phyloP scores from a whole-genome alignment of 2,329 filamentous ascomycete species.

The Botrytis fragariae region DNA sequence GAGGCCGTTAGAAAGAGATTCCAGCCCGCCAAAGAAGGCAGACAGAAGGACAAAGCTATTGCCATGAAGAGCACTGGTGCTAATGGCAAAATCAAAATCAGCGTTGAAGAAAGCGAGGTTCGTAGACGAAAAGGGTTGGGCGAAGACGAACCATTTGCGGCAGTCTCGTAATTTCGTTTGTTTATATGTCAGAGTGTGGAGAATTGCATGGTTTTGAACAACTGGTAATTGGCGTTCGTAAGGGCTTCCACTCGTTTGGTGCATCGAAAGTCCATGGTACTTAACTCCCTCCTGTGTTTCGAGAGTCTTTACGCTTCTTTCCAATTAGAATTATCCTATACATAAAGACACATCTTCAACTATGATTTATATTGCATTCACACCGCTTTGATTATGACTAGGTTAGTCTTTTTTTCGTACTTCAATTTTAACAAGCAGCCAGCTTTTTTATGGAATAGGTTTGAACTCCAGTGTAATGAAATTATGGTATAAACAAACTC shows the following conservation, averaged over 20 bases:
- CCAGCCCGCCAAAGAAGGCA: constrained; percentile 47
- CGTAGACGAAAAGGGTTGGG: constrained; percentile 32
- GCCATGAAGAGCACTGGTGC: constrained; percentile 33
- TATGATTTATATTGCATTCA: neutral
- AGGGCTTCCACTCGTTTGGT: neutral
- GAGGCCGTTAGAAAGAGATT: constrained; percentile 75
- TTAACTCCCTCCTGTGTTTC: neutral
- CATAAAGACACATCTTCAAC: neutral
- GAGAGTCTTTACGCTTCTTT: neutral
- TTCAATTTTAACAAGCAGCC: neutral
- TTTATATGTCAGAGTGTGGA: neutral
- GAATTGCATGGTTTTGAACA: neutral
- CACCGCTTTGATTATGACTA: neutral
- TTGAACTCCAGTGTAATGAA: neutral
- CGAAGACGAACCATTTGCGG: constrained; percentile 15
- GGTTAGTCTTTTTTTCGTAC: neutral
- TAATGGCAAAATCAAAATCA: constrained; percentile 34
- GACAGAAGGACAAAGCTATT: constrained; percentile 36
- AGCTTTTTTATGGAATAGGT: neutral
- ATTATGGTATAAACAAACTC: constrained; percentile 8
- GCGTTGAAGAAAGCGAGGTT: constrained; percentile 36
- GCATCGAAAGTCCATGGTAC: neutral
- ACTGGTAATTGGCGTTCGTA: neutral
- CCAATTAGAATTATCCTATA: constrained; percentile 10
- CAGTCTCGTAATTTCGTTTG: constrained; percentile 11